Conservation (phyloP, 305 asterid species). For the Fraxinus ornus region DNA sequence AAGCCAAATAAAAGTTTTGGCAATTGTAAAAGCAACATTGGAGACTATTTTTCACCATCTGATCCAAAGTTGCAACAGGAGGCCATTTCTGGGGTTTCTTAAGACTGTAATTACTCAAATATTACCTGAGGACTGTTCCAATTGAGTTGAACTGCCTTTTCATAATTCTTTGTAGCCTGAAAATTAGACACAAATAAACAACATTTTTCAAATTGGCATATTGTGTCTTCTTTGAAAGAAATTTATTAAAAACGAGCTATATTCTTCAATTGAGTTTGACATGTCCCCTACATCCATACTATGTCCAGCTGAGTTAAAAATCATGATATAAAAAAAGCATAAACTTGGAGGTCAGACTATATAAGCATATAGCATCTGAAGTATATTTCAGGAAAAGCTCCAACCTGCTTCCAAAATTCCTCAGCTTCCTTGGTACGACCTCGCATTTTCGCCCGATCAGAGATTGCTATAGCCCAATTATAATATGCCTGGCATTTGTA, state of each 20-base stretch:
- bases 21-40: not conserved
- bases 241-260: not conserved
- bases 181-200: slow-evolving; percentile 27
- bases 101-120: not conserved
- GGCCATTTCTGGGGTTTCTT: slow-evolving; percentile 1
- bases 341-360: slow-evolving; percentile 8
- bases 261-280: not conserved
- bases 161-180: slow-evolving; percentile 93
- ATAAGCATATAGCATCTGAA: slow-evolving; percentile 20
- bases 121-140: slow-evolving; percentile 99
- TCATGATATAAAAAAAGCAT: slow-evolving; percentile 13
- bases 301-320: slow-evolving; percentile 7
- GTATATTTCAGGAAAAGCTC: slow-evolving; percentile 17
- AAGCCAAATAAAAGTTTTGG: not conserved
- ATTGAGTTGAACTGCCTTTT: slow-evolving; percentile 93
- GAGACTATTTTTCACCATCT: slow-evolving; percentile 10
- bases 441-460: slow-evolving; percentile 97
- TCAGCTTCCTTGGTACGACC: slow-evolving; percentile 99
- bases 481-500: slow-evolving; percentile 69
- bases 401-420: slow-evolving; percentile 95
- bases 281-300: not conserved
- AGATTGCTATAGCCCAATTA: slow-evolving; percentile 99
- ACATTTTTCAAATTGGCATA: not conserved
- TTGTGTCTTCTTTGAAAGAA: not conserved
- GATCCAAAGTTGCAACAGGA: slow-evolving; percentile 1